Evolutionary conservation across 345 rosid species (phyloP), one percentile per base, ranked within the genome.

Genomic region (Sisymbrium altissimum): DNA sequence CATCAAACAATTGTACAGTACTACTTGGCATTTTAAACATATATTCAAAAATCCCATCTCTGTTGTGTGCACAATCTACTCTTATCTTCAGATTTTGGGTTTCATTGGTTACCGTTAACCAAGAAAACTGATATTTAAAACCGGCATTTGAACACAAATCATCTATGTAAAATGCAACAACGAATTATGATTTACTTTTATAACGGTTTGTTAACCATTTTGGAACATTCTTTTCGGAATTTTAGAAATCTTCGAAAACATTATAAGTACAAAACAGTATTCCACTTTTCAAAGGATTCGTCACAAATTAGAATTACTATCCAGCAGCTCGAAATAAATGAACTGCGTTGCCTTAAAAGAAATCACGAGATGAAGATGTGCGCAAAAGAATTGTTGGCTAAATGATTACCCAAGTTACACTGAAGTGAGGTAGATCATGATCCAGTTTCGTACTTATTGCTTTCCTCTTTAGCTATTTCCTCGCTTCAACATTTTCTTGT

Each of bases 1-100:
- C 64, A 52, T 52, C 79, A 68, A 68, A n/a, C 4, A 21, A 25
- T 14, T 74, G 67, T 66, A 68, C 63, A 39, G 39, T 50, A 68
- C 74, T 60, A 9, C 11, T 40, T 68, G 32, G 19, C 56, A 30
- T 68, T 56, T 64, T 30, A 7, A 48, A 60, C 19, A 17, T 45
- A 46, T 27, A 27, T 57, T 45, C 61, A 61, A 48, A 52, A 61
- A 39, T 4, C 43, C 35, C 25, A 33, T 9, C 18, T 13, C n/a
- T 40, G 11, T 12, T 2, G 4, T 33, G 8, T 5, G 9, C 9
- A 49, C 55, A 49, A 12, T 9, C 55, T 21, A n/a, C 21, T 50
- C 55, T 21, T 50, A 21, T 50, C 55, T 12, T 12, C 32, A 52
- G 3, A 21, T 50, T 52, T 23, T 46, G 7, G 17, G 33, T 35